Base-by-base conservation (phyloP, 257 asterid species). In the Solanum paucissectum region DNA sequence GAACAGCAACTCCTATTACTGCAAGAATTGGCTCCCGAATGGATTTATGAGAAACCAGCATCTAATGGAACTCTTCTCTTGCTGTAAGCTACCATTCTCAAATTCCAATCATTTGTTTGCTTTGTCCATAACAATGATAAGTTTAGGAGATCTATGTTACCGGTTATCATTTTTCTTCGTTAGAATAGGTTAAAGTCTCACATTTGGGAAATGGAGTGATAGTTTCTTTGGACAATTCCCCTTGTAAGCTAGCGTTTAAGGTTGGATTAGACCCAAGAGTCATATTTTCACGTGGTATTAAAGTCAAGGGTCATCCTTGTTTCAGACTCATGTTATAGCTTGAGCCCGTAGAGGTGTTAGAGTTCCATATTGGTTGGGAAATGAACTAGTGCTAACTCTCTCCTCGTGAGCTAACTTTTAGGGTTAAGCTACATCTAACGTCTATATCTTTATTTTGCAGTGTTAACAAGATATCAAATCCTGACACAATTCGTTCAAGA, bases 1-100 rank as follows among this genome's bases (percentile, higher is more conserved):
- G 99, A 95, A 89, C 98, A 94, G 37, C 95, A 93, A 86, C 94
- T 97, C 27, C 90, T 92, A 74, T 87, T 95, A 90, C 93, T 97
- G 92, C 94, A 83, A 90, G 98, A 94, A 87, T 88, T 95, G 40
- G 98, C 93, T 87, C 99, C 98, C 0, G 99, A 97, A 87, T 97
- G 98, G 98, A 94, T 95, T 86, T 87, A 90, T 33, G 97, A 94
- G 87, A 95, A 95, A 90, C 14, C 86, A 34, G 86, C 91, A 14
- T 88, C 87, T 60, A 93, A 94, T 13, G 98, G 97, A 27, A 96
- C 94, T 89, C 87, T 90, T 87, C 93, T 94, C 87, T 10, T 97
- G 83, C 89, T 94, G 98, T 94, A 89, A 88, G 93, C 83, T 62
- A 46, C 5, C 29, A 81, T 29, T 46, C 42, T 49, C n/a, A n/a